Conservation (phyloP, 1,284 basidiomycete species). For the Cerioporus squamosus region DNA sequence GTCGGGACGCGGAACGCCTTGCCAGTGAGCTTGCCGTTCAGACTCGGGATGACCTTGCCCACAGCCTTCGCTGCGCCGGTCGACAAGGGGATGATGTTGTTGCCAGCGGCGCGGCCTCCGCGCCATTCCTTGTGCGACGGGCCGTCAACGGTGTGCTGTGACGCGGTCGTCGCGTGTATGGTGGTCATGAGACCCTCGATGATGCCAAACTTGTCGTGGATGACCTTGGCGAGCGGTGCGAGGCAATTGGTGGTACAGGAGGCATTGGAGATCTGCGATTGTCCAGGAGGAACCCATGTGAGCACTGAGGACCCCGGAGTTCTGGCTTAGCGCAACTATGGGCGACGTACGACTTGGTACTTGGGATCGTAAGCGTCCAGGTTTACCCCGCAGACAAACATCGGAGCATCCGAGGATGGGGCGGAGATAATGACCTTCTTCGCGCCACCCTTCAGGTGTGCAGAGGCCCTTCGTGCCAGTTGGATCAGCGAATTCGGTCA, state of each 20-base stretch:
- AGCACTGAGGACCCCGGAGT: too few relatives aligned
- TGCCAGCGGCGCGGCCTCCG: slow-evolving; percentile 95
- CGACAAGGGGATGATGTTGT: slow-evolving; percentile 99
- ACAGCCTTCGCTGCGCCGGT: slow-evolving; percentile 99
- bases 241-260: slow-evolving; percentile 99
- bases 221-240: slow-evolving; percentile 97
- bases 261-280: slow-evolving; percentile 96
- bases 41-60: slow-evolving; percentile 96
- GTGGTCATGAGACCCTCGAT: slow-evolving; percentile 99
- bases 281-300: too few relatives aligned
- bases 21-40: slow-evolving; percentile 98
- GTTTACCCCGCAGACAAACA: slow-evolving; percentile 98
- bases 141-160: slow-evolving; percentile 99
- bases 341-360: slow-evolving; percentile 76
- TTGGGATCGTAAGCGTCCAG: slow-evolving; percentile 92
- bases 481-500: background rate
- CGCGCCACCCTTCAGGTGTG: slow-evolving; percentile 98
- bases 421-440: slow-evolving; percentile 99
- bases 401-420: slow-evolving; percentile 97
- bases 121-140: slow-evolving; percentile 96
- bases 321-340: too few relatives aligned
- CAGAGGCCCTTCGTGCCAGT: slow-evolving; percentile 77
- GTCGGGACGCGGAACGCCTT: slow-evolving; percentile 99
- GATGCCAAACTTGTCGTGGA: slow-evolving; percentile 96
- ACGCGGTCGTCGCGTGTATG: slow-evolving; percentile 96